phyloP scores from a whole-genome alignment of 805 yeast genomes.

The baker's yeast (Saccharomyces cerevisiae) region DNA sequence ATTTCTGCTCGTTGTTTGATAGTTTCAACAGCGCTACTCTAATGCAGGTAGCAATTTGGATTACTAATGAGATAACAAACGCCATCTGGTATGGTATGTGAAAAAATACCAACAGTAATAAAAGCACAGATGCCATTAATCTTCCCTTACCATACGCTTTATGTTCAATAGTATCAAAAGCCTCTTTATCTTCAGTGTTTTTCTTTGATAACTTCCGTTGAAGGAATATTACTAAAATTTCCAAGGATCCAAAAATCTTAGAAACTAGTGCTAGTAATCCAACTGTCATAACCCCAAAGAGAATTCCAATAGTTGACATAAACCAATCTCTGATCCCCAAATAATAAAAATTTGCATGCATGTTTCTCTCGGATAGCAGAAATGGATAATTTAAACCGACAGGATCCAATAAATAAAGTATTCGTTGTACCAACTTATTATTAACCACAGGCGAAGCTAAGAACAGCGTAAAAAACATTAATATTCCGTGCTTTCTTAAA shows the following conservation, averaged over 20 bases:
- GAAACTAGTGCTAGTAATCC: conserved; percentile 10
- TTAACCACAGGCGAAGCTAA: conserved; percentile 35
- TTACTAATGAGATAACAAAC: conserved; percentile 47
- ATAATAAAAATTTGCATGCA: conserved; percentile 47
- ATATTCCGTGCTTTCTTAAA: conserved; percentile 21
- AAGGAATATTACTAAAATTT: not conserved
- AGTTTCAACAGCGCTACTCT: conserved; percentile 22
- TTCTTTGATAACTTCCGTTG: not conserved
- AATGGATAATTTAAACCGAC: conserved; percentile 40
- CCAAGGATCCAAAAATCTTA: conserved; percentile 1
- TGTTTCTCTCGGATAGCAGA: conserved; percentile 33
- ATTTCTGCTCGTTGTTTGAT: conserved; percentile 6
- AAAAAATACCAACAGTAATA: conserved; percentile 43
- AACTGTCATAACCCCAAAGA: conserved; percentile 35
- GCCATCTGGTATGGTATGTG: conserved; percentile 81
- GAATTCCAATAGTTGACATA: conserved; percentile 51
- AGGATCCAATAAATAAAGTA: conserved; percentile 45
- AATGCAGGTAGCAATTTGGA: conserved; percentile 50
- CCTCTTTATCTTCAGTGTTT: not conserved
- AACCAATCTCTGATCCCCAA: conserved; percentile 56
- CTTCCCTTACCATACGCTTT: conserved; percentile 19
- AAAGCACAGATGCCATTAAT: conserved; percentile 29
- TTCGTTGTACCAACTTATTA: conserved; percentile 28
- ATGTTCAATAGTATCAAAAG: not conserved
- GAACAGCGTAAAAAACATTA: conserved; percentile 22